Evolutionary conservation across 2,329 filamentous ascomycete genomes (phyloP).

Genomic region (Rhynchosporium secalis): DNA sequence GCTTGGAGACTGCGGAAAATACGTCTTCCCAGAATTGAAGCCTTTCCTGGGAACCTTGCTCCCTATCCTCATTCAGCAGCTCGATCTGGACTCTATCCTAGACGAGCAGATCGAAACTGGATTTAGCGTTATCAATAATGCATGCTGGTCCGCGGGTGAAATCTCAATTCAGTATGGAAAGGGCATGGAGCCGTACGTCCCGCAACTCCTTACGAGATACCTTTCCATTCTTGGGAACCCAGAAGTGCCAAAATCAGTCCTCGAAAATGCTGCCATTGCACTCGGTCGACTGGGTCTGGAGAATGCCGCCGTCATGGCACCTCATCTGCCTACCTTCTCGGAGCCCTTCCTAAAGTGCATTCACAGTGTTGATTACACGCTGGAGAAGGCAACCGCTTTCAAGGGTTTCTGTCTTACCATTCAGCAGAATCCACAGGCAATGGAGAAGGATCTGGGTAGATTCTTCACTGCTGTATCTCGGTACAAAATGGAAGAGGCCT

Average conservation of each 20-base stretch:
- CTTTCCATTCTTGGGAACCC: slow-evolving; percentile 82
- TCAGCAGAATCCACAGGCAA: slow-evolving; percentile 82
- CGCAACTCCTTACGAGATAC: slow-evolving; percentile 73
- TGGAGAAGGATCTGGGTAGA: slow-evolving; percentile 80
- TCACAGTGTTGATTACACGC: slow-evolving; percentile 79
- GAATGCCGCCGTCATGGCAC: slow-evolving; percentile 73
- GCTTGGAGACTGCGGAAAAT: slow-evolving; percentile 91
- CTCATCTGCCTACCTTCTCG: slow-evolving; percentile 77
- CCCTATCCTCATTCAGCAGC: slow-evolving; percentile 80
- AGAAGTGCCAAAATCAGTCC: slow-evolving; percentile 81
- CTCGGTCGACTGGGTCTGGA: slow-evolving; percentile 83
- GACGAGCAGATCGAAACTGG: slow-evolving; percentile 81
- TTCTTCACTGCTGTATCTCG: slow-evolving; percentile 84
- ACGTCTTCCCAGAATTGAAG: slow-evolving; percentile 80
- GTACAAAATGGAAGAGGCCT: slow-evolving; percentile 64
- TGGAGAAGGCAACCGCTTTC: slow-evolving; percentile 93
- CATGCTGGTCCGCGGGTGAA: slow-evolving; percentile 95
- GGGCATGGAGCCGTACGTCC: slow-evolving; percentile 74
- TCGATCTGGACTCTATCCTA: slow-evolving; percentile 75
- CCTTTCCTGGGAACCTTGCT: slow-evolving; percentile 72
- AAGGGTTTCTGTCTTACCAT: slow-evolving; percentile 87
- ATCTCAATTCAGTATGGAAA: slow-evolving; percentile 79
- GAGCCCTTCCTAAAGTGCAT: slow-evolving; percentile 80
- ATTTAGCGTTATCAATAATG: slow-evolving; percentile 96
- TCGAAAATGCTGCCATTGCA: slow-evolving; percentile 92